Percentiles rank a stretch among this genome's conserved stretches.
Evolutionary conservation across 257 asterid species (phyloP).

Genomic region (Solanum chilense): DNA sequence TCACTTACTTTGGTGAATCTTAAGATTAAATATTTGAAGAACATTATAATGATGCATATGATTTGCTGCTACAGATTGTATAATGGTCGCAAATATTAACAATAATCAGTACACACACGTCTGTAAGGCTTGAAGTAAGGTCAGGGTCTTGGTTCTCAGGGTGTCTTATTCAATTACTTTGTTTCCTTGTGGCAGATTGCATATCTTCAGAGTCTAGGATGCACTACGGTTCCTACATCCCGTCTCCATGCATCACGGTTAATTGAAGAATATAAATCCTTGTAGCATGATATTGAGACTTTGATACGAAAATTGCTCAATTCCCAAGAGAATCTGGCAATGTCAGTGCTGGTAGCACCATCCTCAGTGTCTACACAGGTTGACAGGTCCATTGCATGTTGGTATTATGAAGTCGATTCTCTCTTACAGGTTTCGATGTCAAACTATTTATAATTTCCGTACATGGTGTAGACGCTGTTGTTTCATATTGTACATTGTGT

Average conservation of each 20-base stretch:
- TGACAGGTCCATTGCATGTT: too few species aligned
- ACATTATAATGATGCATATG: background rate
- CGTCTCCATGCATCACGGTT: conserved; percentile 93
- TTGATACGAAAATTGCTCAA: background rate
- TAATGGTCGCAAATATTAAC: background rate
- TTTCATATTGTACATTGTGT: background rate
- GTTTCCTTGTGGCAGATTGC: conserved; percentile 36
- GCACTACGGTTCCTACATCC: conserved; percentile 68
- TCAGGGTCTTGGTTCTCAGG: background rate
- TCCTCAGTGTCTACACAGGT: background rate
- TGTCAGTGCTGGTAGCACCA: background rate
- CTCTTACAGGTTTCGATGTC: background rate
- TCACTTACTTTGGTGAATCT: background rate
- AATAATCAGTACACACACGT: background rate
- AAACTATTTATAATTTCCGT: background rate
- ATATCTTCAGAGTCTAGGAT: conserved; percentile 78
- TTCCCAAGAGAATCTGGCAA: background rate
- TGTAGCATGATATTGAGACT: conserved; percentile 16
- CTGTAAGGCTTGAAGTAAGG: background rate
- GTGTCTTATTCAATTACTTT: background rate
- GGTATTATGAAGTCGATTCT: background rate
- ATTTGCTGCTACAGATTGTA: background rate
- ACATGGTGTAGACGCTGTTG: background rate
- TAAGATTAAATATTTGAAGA: background rate
- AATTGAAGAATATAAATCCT: conserved; percentile 82